Base-by-base conservation (phyloP, 2,329 filamentous ascomycete genomes). In the Alternaria atra region DNA sequence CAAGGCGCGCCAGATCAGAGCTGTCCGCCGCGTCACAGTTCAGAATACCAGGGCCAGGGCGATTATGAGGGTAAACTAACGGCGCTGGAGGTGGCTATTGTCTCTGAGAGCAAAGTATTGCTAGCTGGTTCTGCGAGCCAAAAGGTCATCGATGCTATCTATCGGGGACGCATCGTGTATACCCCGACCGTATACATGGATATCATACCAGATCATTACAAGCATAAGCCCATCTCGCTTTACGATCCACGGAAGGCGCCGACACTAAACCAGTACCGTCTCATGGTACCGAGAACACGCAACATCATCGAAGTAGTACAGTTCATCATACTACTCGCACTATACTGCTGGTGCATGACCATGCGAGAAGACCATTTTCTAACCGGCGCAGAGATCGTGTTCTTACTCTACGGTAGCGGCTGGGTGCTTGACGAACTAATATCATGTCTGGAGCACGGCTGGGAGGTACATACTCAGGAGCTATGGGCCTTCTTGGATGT, bases 401-500 rank as follows among this genome's bases (percentile, higher is more conserved):
- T 95, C 77, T 83, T 87, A 27, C 75, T 94, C 1, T 96, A 92
- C 72, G 87, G 89, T 1, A 86, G 90, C 63, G 92, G 92, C 17
- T 95, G 92, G 92, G 88, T 88, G 3, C 80, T 94, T 32, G 91
- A 94, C 73, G 90, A 93, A 71, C 87, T 92, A 70, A 89, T 90
- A 2, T 92, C 91, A 0, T 89, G 93, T 29, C 77, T 92, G 15
- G 91, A 92, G 65, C 92, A 95, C 73, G 84, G 86, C 51, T 88
- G 91, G 91, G 87, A 88, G 59, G 92, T 95, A 1, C 94, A 95
- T 72, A 93, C 92, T 0, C 91, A 96, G 75, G 94, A 95, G 69
- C 81, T 96, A 4, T 96, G 92, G 92, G 93, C 91, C 0, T 95
- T 96, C 71, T 85, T 96, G 15, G 92, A 95, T 74, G 88, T 94